Base-by-base conservation (phyloP, 805 yeast genomes). In the Metschnikowia amazonensis region DNA sequence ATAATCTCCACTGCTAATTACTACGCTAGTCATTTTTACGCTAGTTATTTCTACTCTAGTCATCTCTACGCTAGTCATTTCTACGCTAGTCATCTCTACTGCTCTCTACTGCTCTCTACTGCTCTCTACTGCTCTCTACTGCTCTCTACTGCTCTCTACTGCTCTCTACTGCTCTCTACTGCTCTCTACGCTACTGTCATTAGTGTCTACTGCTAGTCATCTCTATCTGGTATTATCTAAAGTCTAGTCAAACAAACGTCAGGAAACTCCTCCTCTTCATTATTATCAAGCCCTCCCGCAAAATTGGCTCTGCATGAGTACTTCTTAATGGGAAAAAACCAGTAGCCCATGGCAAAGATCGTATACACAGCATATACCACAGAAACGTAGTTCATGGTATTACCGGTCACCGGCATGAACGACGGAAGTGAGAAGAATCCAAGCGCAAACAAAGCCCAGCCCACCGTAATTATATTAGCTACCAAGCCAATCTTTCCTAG, bases 251-350 rank as follows among this genome's bases (percentile, higher is more conserved):
- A 56, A 52, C 75, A 70, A 43, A 71, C 74, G 39, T 70, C 67
- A 3, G 75, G 74, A 53, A 70, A 70, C 56, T 70, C 76, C 48
- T 60, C 64, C 56, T 70, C 76, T 43, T 67, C 72, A 47, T 60
- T 60, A 47, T 62, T 62, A 24, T 62, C 64, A 45, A 62, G 52
- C 10, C 76, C 76, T 16, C 75, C 75, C 18, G 75, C 75, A 51
- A 71, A 71, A 32, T 56, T 55, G 42, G 62, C 67, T 52, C 69
- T 61, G 53, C 73, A 66, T 34, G 69, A 59, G 55, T 59, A 69
- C 21, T 58, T 61, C 49, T 63, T 64, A 47, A 67, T 58, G 30
- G 75, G 75, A 63, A 69, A 70, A 56, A 59, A 70, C 74, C 75
- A 70, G 58, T 69, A 70, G 21, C 57, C 70, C 50, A 69, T 49